These are phyloP conservation scores for Batkoa obscura DNA, from an alignment of 371 early-diverging fungal species.

Conservation along the genomic window DNA sequence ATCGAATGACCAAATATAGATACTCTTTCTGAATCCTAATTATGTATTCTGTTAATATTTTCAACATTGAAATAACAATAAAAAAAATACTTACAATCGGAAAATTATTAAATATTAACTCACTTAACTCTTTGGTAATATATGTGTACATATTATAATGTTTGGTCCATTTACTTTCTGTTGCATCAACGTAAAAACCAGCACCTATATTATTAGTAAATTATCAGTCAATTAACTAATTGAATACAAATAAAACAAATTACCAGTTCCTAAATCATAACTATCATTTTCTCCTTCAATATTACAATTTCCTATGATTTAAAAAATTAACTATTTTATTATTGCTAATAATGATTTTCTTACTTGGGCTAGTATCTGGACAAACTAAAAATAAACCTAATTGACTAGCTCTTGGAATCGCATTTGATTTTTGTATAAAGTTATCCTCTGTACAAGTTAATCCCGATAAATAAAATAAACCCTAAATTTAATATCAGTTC, in stretches of 20 bases:
- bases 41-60: not conserved
- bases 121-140: conserved; percentile 41
- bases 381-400: conserved; percentile 43
- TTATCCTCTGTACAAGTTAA: conserved; percentile 63
- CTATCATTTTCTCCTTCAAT: conserved; percentile 26
- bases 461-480: conserved; percentile 29
- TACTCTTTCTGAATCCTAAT: conserved; percentile 20
- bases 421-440: conserved; percentile 58
- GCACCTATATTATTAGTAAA: conserved; percentile 20
- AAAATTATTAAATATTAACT: conserved; percentile 22
- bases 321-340: not conserved
- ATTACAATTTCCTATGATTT: conserved; percentile 15
- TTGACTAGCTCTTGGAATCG: conserved; percentile 34
- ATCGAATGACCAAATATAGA: conserved; percentile 63
- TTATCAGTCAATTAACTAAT: not conserved
- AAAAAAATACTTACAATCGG: conserved; percentile 17
- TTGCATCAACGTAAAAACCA: conserved; percentile 61
- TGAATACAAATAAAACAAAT: not conserved
- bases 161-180: conserved; percentile 35
- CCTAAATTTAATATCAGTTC: not conserved
- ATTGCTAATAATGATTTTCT: not conserved
- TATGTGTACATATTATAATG: conserved; percentile 68
- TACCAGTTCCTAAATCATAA: conserved; percentile 29
- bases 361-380: conserved; percentile 68
- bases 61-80: not conserved